phyloP scores from a whole-genome alignment of 139 green algal genomes.

The Astrephomene gubernaculifera region DNA sequence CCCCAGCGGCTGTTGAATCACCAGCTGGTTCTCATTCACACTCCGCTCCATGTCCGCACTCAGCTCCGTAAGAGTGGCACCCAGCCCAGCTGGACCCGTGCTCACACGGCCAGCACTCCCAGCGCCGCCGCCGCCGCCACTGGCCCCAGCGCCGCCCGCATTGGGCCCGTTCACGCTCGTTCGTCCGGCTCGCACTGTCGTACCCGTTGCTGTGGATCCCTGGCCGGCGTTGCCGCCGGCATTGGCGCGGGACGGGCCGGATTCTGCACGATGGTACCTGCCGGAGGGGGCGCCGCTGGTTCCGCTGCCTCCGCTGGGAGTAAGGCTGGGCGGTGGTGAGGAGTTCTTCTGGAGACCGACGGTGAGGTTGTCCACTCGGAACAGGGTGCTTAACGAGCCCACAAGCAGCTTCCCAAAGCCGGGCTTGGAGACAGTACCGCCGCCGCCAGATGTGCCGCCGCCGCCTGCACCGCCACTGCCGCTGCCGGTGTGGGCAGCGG shows the following conservation, averaged over 20 bases:
- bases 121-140: neutral
- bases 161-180: too few relatives aligned
- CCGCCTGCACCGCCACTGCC: neutral
- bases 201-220: neutral
- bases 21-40: slow-evolving; percentile 40
- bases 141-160: neutral
- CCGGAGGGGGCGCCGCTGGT: neutral
- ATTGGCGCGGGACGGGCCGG: too few relatives aligned
- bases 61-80: slow-evolving; percentile 4
- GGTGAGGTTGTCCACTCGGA: slow-evolving; percentile 29
- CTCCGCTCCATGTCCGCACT: slow-evolving; percentile 19
- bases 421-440: neutral
- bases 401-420: slow-evolving; percentile 31
- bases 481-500: neutral
- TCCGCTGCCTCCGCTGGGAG: slow-evolving; percentile 5
- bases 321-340: neutral
- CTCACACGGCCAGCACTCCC: neutral
- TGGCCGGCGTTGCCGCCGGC: neutral
- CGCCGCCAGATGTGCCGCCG: neutral
- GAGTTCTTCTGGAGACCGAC: neutral
- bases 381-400: slow-evolving; percentile 23
- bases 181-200: neutral
- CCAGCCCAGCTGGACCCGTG: neutral
- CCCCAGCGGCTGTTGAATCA: slow-evolving; percentile 44
- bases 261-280: too few relatives aligned